Conservation (phyloP, 164 flowering plant genomes). For the Liquidambar formosana region DNA sequence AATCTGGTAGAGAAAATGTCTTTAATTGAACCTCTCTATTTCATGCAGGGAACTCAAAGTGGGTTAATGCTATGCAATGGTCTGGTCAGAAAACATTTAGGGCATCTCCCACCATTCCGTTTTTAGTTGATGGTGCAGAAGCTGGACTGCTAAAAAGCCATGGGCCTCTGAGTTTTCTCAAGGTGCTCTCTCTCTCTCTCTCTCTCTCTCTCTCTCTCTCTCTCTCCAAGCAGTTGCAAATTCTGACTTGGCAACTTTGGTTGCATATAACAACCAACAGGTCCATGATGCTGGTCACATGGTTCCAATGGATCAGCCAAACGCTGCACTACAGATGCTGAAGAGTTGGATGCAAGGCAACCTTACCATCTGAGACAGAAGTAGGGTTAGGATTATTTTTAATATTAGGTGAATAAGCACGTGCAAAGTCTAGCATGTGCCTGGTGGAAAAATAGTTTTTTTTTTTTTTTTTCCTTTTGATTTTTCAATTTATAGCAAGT, state of each 20-base stretch:
- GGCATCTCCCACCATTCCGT: slow-evolving; percentile 27
- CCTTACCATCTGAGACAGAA: slow-evolving; percentile 14
- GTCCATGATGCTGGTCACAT: slow-evolving; percentile 55
- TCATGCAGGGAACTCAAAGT: slow-evolving; percentile 58
- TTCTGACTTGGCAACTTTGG: neutral
- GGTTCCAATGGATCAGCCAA: slow-evolving; percentile 65
- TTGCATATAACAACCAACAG: slow-evolving; percentile 16
- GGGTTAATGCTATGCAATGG: slow-evolving; percentile 52
- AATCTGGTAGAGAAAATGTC: no score
- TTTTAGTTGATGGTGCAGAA: slow-evolving; percentile 30
- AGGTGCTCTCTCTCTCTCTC: no score
- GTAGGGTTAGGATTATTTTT: no score
- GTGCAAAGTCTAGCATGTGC: no score
- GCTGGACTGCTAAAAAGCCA: slow-evolving; percentile 33
- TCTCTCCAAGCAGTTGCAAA: neutral
- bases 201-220: neutral
- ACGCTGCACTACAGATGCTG: slow-evolving; percentile 42
- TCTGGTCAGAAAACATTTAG: slow-evolving; percentile 32
- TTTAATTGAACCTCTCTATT: no score
- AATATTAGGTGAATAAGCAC: no score
- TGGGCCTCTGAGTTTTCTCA: slow-evolving; percentile 42
- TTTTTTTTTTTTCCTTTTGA: no score
- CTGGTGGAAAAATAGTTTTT: no score
- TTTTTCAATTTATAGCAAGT: no score
- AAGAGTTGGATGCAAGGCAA: slow-evolving; percentile 46